Base-by-base conservation (phyloP, 177 flowering plant species). In the Telopea speciosissima region DNA sequence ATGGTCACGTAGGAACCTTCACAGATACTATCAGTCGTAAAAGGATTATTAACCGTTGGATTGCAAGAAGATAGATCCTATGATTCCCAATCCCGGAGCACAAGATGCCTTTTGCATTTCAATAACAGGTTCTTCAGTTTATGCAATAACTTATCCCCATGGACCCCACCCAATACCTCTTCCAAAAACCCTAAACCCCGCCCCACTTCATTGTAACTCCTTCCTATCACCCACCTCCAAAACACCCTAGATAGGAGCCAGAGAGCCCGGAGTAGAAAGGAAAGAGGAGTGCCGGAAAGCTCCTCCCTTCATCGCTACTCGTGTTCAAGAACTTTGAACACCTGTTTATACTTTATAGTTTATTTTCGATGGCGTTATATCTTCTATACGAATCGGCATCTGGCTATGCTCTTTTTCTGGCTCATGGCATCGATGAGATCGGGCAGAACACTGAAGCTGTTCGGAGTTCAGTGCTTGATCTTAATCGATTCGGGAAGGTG, bases 371-470 rank as follows among this genome's bases (percentile, higher is more conserved):
- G 97, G 84, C 89, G 58, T 76, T 86, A 8, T 86, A 91, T 70
- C 68, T 92, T 12, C 81, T 95, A 14, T 91, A 76, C 79, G 99
- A 95, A 72, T 83, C 97, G 1, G 85, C 97, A 0, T 90, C 94
- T 0, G 97, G 97, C 3, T 92, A 81, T 68, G 77, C 83, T 0
- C 79, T 95, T 28, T 90, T 95, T 63, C 62, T 10, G 1, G 96
- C 90, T 7, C 84, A 89, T 9, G 99, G 97, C 0, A 60, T 95
- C 24, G 99, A 95, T 62, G 89, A 92, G 75, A 90, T 95, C 31
- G 97, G 92, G 0, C 94, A 90, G 81, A 88, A 92, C 84, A 87
- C 90, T 0, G 94, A 92, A 67, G 96, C 96, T 0, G 94, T 92
- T 24, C 81, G 90, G 22, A 86, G 68, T 79, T 90, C 97, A 21